Conservation (phyloP, 805 yeast genomes). For the Priceomyces fermenticarens region DNA sequence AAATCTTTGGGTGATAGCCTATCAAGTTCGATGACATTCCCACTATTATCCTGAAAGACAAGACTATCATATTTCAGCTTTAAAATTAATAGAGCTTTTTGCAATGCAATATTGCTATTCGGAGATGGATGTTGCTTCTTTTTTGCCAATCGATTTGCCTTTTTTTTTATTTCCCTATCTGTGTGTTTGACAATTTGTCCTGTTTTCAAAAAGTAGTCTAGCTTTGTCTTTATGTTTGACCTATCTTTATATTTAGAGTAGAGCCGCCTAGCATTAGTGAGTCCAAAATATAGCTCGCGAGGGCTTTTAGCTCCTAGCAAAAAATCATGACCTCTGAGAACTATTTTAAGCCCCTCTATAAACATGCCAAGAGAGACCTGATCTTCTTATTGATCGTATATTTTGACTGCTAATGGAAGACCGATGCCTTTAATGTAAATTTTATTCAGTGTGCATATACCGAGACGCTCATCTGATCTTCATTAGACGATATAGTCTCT, state of each 20-base stretch:
- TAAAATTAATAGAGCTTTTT: conserved; percentile 25
- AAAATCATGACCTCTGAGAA: too few relatives aligned
- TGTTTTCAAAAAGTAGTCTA: conserved; percentile 25
- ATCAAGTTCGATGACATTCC: conserved; percentile 21
- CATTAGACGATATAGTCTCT: too few relatives aligned
- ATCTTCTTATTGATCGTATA: too few relatives aligned
- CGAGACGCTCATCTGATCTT: too few relatives aligned
- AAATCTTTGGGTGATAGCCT: conserved; percentile 22
- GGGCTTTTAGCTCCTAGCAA: too few relatives aligned
- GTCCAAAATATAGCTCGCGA: too few relatives aligned
- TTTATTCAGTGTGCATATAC: too few relatives aligned
- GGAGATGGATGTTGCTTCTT: not conserved
- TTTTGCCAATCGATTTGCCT: conserved; percentile 1
- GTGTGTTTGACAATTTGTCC: conserved; percentile 22
- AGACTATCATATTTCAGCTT: conserved; percentile 27
- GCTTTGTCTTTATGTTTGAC: conserved; percentile 13
- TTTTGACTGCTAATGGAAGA: too few relatives aligned
- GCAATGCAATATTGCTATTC: conserved; percentile 6
- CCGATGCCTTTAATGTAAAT: too few relatives aligned
- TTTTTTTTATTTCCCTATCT: conserved; percentile 13
- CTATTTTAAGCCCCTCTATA: too few relatives aligned
- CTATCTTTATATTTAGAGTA: not conserved
- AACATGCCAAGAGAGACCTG: too few relatives aligned
- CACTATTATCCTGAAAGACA: conserved; percentile 21
- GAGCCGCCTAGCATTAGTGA: too few relatives aligned